Evolutionary conservation across 192 early-diverging fungal genomes (phyloP).

Genomic region (Dissophora ornata): DNA sequence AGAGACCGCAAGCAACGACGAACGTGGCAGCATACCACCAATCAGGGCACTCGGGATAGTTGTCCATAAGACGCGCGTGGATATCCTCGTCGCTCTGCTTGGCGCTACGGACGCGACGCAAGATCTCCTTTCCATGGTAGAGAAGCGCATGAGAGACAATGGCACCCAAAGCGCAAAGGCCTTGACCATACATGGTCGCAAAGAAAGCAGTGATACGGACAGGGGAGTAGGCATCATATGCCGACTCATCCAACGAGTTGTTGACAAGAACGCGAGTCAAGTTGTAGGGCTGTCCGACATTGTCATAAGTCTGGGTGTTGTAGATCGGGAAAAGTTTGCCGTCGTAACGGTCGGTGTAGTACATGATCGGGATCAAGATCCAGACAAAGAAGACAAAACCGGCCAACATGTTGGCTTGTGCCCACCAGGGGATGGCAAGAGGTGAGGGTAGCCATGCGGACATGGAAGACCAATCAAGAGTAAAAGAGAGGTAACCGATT

Average conservation of each 20-base stretch:
- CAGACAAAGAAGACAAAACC: slow-evolving; percentile 81
- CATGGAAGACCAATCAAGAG: slow-evolving; percentile 76
- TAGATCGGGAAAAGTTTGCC: slow-evolving; percentile 72
- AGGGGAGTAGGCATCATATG: slow-evolving; percentile 70
- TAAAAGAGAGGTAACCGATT: slow-evolving; percentile 75
- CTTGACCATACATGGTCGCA: slow-evolving; percentile 74
- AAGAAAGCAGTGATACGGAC: slow-evolving; percentile 76
- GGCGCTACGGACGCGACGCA: slow-evolving; percentile 66
- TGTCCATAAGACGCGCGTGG: slow-evolving; percentile 78
- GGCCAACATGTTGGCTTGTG: slow-evolving; percentile 76
- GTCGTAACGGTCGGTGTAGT: slow-evolving; percentile 71
- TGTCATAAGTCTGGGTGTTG: slow-evolving; percentile 70
- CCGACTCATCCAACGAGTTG: slow-evolving; percentile 62
- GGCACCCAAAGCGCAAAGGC: slow-evolving; percentile 74
- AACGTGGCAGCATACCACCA: slow-evolving; percentile 81
- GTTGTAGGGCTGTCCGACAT: slow-evolving; percentile 66
- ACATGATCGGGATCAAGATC: slow-evolving; percentile 77
- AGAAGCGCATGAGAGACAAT: slow-evolving; percentile 72
- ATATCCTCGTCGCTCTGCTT: slow-evolving; percentile 75
- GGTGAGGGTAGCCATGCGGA: slow-evolving; percentile 67
- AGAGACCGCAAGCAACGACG: slow-evolving; percentile 60
- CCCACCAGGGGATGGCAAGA: slow-evolving; percentile 79
- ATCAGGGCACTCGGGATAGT: slow-evolving; percentile 79
- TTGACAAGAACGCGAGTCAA: slow-evolving; percentile 66
- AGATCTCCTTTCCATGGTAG: slow-evolving; percentile 75